Evolutionary conservation across 257 asterid genomes (phyloP).

Genomic region (Datura wrightii): DNA sequence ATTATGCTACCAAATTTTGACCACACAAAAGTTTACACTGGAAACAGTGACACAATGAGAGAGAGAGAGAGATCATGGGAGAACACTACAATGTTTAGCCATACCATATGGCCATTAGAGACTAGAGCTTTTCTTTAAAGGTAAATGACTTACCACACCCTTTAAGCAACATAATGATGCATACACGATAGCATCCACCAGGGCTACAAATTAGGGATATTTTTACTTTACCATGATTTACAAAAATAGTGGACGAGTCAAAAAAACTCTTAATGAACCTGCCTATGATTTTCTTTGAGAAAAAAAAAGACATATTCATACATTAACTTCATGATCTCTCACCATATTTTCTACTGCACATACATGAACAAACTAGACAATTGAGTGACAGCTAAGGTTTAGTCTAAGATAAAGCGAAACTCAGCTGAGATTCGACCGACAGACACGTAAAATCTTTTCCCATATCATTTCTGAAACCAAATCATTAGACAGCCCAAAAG

Average conservation of each 20-base stretch:
- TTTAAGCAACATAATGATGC: background rate
- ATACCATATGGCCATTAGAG: background rate
- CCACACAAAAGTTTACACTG: background rate
- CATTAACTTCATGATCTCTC: background rate
- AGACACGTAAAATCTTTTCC: background rate
- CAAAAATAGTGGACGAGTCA: background rate
- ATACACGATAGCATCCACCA: background rate
- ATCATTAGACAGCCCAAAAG: background rate
- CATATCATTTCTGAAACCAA: background rate
- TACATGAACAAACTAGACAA: background rate
- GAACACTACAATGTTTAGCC: background rate
- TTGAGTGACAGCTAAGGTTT: background rate
- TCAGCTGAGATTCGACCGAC: background rate
- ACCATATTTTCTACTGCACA: background rate
- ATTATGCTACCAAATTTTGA: no score
- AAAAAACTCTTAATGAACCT: background rate
- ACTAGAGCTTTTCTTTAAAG: background rate
- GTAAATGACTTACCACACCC: background rate
- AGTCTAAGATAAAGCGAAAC: background rate
- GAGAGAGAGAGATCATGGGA: background rate
- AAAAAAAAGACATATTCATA: background rate
- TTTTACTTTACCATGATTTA: background rate
- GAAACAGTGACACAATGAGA: background rate
- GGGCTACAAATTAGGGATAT: background rate
- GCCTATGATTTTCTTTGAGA: background rate